phyloP scores from a whole-genome alignment of 2,329 filamentous ascomycete species.

The Dactylellina leptospora region DNA sequence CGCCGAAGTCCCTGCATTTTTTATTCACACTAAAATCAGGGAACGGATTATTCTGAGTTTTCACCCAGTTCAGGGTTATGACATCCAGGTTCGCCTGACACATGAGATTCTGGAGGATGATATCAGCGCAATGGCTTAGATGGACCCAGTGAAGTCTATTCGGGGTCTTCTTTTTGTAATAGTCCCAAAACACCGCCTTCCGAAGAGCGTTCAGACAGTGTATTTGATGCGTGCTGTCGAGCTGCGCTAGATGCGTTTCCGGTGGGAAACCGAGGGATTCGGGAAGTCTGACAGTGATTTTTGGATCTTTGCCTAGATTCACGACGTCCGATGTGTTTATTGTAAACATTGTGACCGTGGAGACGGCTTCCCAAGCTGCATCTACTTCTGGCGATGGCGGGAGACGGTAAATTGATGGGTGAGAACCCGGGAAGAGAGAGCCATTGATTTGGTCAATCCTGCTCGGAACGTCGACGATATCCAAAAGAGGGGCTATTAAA shows the following conservation, averaged over 20 bases:
- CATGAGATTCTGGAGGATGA: conserved; percentile 59
- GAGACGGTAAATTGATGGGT: conserved; percentile 53
- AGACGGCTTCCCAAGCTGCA: conserved; percentile 49
- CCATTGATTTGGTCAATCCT: conserved; percentile 39
- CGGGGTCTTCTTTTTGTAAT: conserved; percentile 46
- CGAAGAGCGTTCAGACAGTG: conserved; percentile 55
- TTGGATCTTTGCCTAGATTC: conserved; percentile 54
- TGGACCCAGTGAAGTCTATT: conserved; percentile 55
- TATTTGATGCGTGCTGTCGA: conserved; percentile 55
- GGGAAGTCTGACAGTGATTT: conserved; percentile 45
- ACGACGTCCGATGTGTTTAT: conserved; percentile 36
- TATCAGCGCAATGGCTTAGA: conserved; percentile 60
- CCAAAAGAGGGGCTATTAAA: conserved; percentile 28
- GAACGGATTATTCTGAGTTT: conserved; percentile 58
- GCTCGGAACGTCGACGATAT: conserved; percentile 31
- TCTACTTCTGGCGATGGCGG: conserved; percentile 53
- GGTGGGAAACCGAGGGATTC: conserved; percentile 51
- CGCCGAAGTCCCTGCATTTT: conserved; percentile 58
- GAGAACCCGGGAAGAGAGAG: conserved; percentile 33
- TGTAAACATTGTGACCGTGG: conserved; percentile 29
- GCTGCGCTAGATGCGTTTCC: conserved; percentile 50
- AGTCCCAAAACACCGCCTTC: conserved; percentile 48
- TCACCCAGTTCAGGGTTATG: conserved; percentile 59
- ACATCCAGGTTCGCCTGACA: conserved; percentile 59
- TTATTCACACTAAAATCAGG: conserved; percentile 59